phyloP scores from a whole-genome alignment of 164 flowering plant species.

The Sextonia rubra region DNA sequence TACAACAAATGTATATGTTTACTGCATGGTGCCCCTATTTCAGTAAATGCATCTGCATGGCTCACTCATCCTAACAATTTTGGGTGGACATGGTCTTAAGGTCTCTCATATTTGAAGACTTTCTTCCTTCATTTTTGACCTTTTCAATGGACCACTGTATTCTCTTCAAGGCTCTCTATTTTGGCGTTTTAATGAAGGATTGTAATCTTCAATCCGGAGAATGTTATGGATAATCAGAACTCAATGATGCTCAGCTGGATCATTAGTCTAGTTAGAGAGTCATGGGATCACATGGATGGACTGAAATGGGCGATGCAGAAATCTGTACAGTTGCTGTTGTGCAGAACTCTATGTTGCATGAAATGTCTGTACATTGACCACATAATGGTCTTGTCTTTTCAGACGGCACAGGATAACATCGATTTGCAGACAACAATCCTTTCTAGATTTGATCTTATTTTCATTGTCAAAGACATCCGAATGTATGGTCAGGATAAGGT shows the following conservation, averaged over 20 bases:
- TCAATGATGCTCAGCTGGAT: not conserved
- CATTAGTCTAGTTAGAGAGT: not conserved
- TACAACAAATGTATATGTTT: not conserved
- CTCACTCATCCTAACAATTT: too few species aligned
- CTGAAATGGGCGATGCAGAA: not conserved
- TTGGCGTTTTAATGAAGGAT: not conserved
- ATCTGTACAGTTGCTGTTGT: not conserved
- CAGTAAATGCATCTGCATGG: not conserved
- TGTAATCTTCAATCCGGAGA: not conserved
- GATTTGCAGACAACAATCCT: constrained; percentile 98
- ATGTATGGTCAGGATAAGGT: constrained; percentile 95
- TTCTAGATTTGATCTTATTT: constrained; percentile 93
- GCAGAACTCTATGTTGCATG: not conserved
- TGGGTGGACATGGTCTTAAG: not conserved
- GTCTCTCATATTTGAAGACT: not conserved
- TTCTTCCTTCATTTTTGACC: not conserved
- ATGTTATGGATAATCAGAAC: not conserved
- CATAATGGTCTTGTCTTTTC: constrained; percentile 16
- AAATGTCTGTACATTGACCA: not conserved
- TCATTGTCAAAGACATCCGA: constrained; percentile 91
- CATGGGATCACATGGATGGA: not conserved
- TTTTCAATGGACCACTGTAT: not conserved
- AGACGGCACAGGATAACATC: constrained; percentile 98
- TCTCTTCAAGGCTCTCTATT: too few species aligned
- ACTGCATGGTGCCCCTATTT: not conserved